Evolutionary conservation across 1,139 yeast species (phyloP), one percentile per base, ranked within the genome.

Genomic region (Blastobotrys proliferans): DNA sequence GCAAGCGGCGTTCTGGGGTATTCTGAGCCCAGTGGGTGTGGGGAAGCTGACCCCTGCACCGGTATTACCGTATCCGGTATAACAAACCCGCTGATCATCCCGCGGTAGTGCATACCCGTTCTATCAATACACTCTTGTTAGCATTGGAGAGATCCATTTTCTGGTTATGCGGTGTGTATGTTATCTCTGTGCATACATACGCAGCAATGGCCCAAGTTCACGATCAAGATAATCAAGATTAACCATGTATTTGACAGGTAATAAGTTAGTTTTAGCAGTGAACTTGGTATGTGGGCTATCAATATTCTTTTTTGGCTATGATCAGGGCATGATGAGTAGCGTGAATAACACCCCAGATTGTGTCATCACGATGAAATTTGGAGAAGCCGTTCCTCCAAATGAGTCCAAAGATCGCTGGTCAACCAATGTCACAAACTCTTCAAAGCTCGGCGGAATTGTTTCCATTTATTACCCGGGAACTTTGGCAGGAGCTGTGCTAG

Each of bases 281-380:
- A 47, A 47, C 44, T 14, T 45, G 37, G 45, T 55, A 8, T 44
- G 56, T 20, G 55, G 58, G 17, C 52, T 55, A 19, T 50, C 60
- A 46, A 47, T 74, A 52, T 70, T 76, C 35, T 56, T 63, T 52
- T 75, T 75, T 56, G 80, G 81, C 42, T 76, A 75, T 52, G 79
- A 76, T 56, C 81, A 76, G 60, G 81, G 80, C 51, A 66, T 76
- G 54, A 73, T 76, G 78, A 68, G 76, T 11, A 79, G 79, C 51
- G 68, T 75, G 35, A 73, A 67, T 51, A 60, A 64, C 41, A 52
- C 69, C 36, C 67, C 67, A 44, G 54, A 62, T 52, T 58, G 67
- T 54, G 60, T 66, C 38, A 44, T 50, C 42, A 51, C 53, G 45
- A 58, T 62, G 61, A 56, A 62, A 31, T 50, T 56, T 46, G 61